Base-by-base conservation (phyloP, 2,329 filamentous ascomycete species). In the Hymenoscyphus repandus region DNA sequence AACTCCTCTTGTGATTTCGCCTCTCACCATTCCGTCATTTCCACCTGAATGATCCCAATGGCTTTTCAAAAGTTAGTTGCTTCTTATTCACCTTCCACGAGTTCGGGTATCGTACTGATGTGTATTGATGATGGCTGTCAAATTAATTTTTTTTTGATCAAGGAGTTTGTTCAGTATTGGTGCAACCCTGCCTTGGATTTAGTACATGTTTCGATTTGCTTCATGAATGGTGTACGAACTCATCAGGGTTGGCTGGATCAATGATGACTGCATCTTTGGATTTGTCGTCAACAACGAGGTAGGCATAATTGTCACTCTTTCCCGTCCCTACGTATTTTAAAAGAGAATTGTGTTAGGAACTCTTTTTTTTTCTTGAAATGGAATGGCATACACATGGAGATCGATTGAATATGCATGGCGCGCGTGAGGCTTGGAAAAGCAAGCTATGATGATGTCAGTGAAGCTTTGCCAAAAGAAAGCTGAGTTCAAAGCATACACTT, bases 11-110 rank as follows among this genome's bases (percentile, higher is more conserved):
- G 4, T 27, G 7, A 7, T 27, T 4, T 20, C 27, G 33, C 40
- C 45, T 60, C 74, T 64, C 71, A 91, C 89, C 57, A 96, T 77
- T 62, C 90, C 83, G 51, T 80, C 78, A 68, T 99, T 99, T 7
- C 93, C 93, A 56, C 93, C 93, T 1, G 93, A 86, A 70, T 99
- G 93, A 60, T 99, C 93, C 76, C 85, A 86, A 68, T 99, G 93
- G 67, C 91, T 96, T 54, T 2, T 38, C 39, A 42, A 61, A 37
- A 61, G 49, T 41, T 46, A 32, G 3, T 32, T 27, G 12, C 13
- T 22, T 27, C 6, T 22, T 40, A 5, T 17, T 36, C 9, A 7
- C 41, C 4, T 6, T 17, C 44, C 12, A 33, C 32, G n/a, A n/a
- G 10, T 39, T 17, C 11, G 41, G 13, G 12, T 13, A 17, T 70